Percentiles rank a stretch among this genome's conserved stretches.
phyloP scores from a whole-genome alignment of 1,284 basidiomycete species.

The Puccinia triticina region DNA sequence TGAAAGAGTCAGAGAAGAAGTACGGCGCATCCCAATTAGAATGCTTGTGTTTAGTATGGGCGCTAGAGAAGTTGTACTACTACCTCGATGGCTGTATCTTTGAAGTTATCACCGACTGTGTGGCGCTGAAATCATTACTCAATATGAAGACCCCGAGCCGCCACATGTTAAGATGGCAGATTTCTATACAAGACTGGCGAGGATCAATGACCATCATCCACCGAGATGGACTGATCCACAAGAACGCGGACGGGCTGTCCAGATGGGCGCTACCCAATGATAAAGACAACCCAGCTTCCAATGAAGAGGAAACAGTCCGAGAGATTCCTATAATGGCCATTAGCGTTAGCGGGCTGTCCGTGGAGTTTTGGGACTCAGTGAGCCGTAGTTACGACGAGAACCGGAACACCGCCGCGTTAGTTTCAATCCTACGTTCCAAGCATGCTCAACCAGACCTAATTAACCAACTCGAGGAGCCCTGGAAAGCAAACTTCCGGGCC shows the following conservation, averaged over 20 bases:
- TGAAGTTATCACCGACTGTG: background rate
- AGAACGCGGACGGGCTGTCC: background rate
- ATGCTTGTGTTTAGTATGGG: constrained; percentile 23
- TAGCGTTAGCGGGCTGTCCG: background rate
- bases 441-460: background rate
- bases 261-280: background rate
- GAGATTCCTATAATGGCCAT: constrained; percentile 7
- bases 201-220: background rate
- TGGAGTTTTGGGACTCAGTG: background rate
- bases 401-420: background rate
- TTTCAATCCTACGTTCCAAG: background rate
- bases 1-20: too few relatives aligned
- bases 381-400: background rate
- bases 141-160: too few relatives aligned
- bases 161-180: too few relatives aligned
- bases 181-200: too few relatives aligned
- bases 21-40: constrained; percentile 13
- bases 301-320: background rate
- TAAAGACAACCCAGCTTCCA: too few relatives aligned
- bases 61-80: background rate
- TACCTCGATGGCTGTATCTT: constrained; percentile 14
- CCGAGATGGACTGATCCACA: background rate
- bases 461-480: background rate
- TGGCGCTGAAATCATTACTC: too few relatives aligned
- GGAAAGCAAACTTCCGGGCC: too few relatives aligned